Conservation (phyloP, 1,284 basidiomycete species). For the Heterobasidion occidentale region DNA sequence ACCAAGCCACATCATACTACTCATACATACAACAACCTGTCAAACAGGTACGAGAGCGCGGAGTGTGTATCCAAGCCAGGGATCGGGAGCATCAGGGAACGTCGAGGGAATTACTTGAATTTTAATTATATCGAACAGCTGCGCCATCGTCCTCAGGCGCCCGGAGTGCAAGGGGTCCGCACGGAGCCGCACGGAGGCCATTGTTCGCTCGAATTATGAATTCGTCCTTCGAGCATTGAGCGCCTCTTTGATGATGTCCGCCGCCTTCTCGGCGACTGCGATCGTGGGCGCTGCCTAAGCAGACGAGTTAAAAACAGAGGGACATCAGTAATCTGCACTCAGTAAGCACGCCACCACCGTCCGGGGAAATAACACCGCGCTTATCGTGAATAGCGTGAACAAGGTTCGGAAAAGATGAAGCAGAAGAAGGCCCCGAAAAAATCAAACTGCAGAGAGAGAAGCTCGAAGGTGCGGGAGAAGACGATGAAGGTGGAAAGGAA, state of each 20-base stretch:
- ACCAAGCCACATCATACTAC: not conserved
- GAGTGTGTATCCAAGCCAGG: too few relatives aligned
- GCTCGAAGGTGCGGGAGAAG: too few relatives aligned
- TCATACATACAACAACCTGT: not conserved
- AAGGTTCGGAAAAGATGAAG: too few relatives aligned
- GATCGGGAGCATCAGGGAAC: too few relatives aligned
- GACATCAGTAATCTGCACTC: not conserved
- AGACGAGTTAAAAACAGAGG: not conserved
- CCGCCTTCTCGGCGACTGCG: constrained; percentile 56
- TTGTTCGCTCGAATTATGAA: too few relatives aligned
- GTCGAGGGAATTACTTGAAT: not conserved
- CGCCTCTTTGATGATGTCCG: constrained; percentile 45
- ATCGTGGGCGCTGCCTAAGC: constrained; percentile 48
- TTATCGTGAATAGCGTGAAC: not conserved
- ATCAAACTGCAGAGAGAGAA: too few relatives aligned
- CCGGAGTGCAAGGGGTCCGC: not conserved
- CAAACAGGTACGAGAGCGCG: not conserved
- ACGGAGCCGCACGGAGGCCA: too few relatives aligned
- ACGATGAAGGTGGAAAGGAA: not conserved
- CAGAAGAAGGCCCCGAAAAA: too few relatives aligned
- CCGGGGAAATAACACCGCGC: not conserved
- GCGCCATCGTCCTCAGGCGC: not conserved
- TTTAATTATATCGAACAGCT: not conserved
- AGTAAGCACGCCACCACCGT: not conserved
- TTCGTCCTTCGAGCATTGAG: not conserved